Percentiles rank a stretch among this genome's conserved stretches.
These are phyloP conservation scores for Blastobotrys attinorum DNA, from an alignment of 805 yeast species.

Conservation along the genomic window DNA sequence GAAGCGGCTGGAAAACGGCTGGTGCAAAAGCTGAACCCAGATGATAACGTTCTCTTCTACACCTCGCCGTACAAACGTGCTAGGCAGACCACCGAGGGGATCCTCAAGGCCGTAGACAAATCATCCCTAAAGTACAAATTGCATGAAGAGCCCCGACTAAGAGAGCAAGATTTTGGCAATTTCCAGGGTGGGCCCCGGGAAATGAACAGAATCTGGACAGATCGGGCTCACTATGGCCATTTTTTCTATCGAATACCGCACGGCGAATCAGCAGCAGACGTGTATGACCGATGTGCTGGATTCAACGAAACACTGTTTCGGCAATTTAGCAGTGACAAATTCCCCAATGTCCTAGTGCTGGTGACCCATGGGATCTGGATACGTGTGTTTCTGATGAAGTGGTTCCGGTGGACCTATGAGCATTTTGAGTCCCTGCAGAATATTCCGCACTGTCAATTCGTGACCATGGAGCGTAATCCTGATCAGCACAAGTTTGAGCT, in stretches of 20 bases:
- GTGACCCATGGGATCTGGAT: conserved; percentile 96
- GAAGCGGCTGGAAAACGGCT: conserved; percentile 29
- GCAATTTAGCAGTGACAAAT: conserved; percentile 58
- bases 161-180: conserved; percentile 95
- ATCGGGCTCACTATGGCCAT: conserved; percentile 81
- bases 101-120: conserved; percentile 47
- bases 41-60: conserved; percentile 60
- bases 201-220: conserved; percentile 77
- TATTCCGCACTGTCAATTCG: conserved; percentile 75
- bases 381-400: conserved; percentile 84
- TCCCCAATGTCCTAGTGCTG: conserved; percentile 73
- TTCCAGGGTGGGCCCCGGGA: conserved; percentile 65
- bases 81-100: conserved; percentile 70
- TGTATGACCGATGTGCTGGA: conserved; percentile 82
- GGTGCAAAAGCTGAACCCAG: conserved; percentile 33
- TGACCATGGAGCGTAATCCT: conserved; percentile 61
- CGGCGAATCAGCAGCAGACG: conserved; percentile 96
- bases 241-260: conserved; percentile 84
- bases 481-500: conserved; percentile 43
- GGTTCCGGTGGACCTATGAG: conserved; percentile 92
- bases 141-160: conserved; percentile 81
- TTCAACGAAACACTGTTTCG: conserved; percentile 82
- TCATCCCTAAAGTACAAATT: conserved; percentile 43
- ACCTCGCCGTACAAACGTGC: conserved; percentile 85
- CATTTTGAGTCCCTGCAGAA: conserved; percentile 77